A percentile compares a stretch with the other conserved stretches of the same genome.
phyloP scores from a whole-genome alignment of 306 rosid genomes.

The Luffa aegyptiaca region DNA sequence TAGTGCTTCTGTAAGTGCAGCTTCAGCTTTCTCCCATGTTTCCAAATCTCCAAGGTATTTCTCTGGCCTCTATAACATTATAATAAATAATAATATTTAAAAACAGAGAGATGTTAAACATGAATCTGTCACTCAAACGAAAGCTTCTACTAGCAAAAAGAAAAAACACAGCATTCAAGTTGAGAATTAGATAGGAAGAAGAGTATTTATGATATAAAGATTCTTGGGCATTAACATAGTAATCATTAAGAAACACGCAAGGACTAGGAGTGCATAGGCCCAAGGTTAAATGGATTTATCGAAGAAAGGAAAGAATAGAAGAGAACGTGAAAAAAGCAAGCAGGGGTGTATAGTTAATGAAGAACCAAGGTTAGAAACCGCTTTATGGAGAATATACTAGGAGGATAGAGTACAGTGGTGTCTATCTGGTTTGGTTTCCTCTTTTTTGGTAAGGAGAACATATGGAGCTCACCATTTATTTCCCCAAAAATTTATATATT shows the following conservation, averaged over 20 bases:
- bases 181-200: not conserved
- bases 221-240: not conserved
- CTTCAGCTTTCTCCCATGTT: slow-evolving; percentile 93
- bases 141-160: not conserved
- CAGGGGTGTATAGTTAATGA: not conserved
- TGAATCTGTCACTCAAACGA: not conserved
- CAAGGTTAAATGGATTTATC: not conserved
- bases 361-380: not conserved
- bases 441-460: not conserved
- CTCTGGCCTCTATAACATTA: slow-evolving; percentile 54
- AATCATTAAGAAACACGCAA: not conserved
- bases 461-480: too few relatives aligned
- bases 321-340: not conserved
- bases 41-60: slow-evolving; percentile 63
- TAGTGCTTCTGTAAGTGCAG: slow-evolving; percentile 69
- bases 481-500: too few relatives aligned
- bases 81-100: not conserved
- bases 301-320: not conserved
- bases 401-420: not conserved
- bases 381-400: not conserved
- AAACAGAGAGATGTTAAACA: not conserved
- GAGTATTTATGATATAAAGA: not conserved
- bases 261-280: not conserved
- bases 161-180: not conserved
- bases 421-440: not conserved